Evolutionary conservation across 352 stramenopile species (phyloP).

Genomic region (Sclerospora graminicola): DNA sequence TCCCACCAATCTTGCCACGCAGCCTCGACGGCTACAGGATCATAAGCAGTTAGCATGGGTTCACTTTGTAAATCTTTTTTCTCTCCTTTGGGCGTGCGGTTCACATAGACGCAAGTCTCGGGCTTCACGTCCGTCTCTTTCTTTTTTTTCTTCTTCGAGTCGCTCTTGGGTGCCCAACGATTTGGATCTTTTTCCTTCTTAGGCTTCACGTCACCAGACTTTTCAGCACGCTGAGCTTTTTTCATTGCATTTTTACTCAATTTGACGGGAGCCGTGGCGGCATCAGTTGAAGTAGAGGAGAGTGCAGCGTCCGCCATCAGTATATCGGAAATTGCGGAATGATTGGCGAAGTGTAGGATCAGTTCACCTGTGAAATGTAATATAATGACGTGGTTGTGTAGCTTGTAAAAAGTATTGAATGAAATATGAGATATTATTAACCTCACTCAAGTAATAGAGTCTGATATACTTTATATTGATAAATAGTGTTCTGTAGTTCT

Average conservation of each 20-base stretch:
- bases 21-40: constrained; percentile 94
- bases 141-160: constrained; percentile 72
- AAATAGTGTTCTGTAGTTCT: too few species aligned
- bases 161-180: constrained; percentile 77
- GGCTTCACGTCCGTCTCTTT: constrained; percentile 43
- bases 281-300: too few species aligned
- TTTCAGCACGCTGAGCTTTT: constrained; percentile 85
- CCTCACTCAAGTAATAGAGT: too few species aligned
- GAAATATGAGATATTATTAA: too few species aligned
- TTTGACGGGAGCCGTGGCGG: constrained; percentile 22
- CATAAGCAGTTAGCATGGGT: constrained; percentile 91
- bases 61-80: constrained; percentile 87
- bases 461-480: too few species aligned
- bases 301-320: too few species aligned
- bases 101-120: constrained; percentile 67
- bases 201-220: constrained; percentile 64
- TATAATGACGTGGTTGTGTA: too few species aligned
- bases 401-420: too few species aligned
- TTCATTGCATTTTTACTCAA: constrained; percentile 95
- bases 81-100: constrained; percentile 89
- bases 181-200: constrained; percentile 96
- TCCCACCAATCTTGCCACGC: constrained; percentile 99
- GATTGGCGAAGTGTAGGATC: too few species aligned
- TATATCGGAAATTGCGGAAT: too few species aligned
- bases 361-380: too few species aligned